These are phyloP conservation scores for Helicostylum pulchrum DNA, from an alignment of 192 early-diverging fungal genomes.

Conservation along the genomic window DNA sequence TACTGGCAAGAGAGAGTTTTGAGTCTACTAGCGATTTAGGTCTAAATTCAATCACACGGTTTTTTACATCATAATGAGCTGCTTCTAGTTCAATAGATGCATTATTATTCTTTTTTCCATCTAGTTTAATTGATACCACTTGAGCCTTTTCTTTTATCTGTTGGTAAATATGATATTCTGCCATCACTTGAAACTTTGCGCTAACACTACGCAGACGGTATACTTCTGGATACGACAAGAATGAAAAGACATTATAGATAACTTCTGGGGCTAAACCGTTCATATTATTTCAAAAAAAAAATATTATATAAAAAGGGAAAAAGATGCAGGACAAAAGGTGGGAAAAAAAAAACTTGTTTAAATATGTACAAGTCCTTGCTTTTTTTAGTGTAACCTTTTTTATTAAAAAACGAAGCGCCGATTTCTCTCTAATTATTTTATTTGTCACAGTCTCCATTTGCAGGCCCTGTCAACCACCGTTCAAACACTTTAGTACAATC, in stretches of 20 bases:
- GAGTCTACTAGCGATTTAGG: slow-evolving; percentile 4
- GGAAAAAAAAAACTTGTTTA: slow-evolving; percentile 2
- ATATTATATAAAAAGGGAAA: neutral
- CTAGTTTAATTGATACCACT: slow-evolving; percentile 16
- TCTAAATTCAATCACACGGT: slow-evolving; percentile 28
- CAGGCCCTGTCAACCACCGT: slow-evolving; percentile 83
- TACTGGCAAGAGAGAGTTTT: neutral
- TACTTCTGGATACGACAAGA: slow-evolving; percentile 17
- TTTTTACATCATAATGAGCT: slow-evolving; percentile 13
- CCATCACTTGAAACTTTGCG: neutral
- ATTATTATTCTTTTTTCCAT: slow-evolving; percentile 1
- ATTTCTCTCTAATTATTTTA: neutral
- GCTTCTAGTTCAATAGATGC: slow-evolving; percentile 6
- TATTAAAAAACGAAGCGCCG: neutral
- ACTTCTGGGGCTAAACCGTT: slow-evolving; percentile 24
- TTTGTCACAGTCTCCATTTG: slow-evolving; percentile 67
- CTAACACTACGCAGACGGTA: slow-evolving; percentile 19
- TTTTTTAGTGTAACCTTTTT: neutral
- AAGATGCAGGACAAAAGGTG: slow-evolving; percentile 11
- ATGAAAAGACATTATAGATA: slow-evolving; percentile 19
- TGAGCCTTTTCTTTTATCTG: slow-evolving; percentile 1
- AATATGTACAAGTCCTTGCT: neutral
- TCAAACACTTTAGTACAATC: slow-evolving; percentile 94
- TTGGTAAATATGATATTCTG: slow-evolving; percentile 15
- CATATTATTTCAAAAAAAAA: neutral